Conservation (phyloP, 1,139 yeast genomes). For the Lodderomyces jiufengensis region DNA sequence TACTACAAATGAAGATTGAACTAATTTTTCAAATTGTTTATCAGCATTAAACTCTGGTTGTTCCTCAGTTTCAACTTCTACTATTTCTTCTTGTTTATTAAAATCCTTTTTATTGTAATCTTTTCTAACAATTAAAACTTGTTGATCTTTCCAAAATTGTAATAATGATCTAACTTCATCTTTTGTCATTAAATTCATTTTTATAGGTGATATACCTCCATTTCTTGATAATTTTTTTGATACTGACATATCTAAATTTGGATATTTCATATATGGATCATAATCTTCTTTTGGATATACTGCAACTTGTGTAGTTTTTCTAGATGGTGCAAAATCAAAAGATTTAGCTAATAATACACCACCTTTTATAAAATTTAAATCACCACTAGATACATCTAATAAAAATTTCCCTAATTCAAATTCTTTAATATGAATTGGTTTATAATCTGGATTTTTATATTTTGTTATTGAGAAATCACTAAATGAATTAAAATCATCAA, state of each 20-base stretch:
- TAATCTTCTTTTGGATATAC: slow-evolving; percentile 47
- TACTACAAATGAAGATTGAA: slow-evolving; percentile 56
- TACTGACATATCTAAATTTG: slow-evolving; percentile 52
- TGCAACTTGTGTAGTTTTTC: slow-evolving; percentile 57
- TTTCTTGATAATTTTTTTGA: slow-evolving; percentile 46
- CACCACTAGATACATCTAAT: slow-evolving; percentile 56
- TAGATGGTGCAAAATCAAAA: slow-evolving; percentile 15
- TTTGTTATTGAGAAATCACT: slow-evolving; percentile 53
- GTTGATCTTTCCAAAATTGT: slow-evolving; percentile 51
- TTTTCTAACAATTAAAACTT: slow-evolving; percentile 45
- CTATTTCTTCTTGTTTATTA: slow-evolving; percentile 1
- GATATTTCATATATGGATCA: slow-evolving; percentile 53
- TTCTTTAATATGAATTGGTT: slow-evolving; percentile 56
- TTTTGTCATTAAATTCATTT: slow-evolving; percentile 49
- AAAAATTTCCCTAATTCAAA: slow-evolving; percentile 67
- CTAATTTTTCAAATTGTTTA: slow-evolving; percentile 29
- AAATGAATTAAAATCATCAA: slow-evolving; percentile 74
- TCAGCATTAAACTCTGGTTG: slow-evolving; percentile 18
- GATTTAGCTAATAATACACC: slow-evolving; percentile 67
- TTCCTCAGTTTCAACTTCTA: neutral
- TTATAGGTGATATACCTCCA: slow-evolving; percentile 46
- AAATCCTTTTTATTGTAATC: slow-evolving; percentile 37
- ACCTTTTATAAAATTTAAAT: slow-evolving; percentile 50
- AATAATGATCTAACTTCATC: slow-evolving; percentile 55
- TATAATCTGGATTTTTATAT: slow-evolving; percentile 58